Percentiles rank a stretch among this genome's conserved stretches.
phyloP scores from a whole-genome alignment of 345 rosid species.

The Citrus hindsii region DNA sequence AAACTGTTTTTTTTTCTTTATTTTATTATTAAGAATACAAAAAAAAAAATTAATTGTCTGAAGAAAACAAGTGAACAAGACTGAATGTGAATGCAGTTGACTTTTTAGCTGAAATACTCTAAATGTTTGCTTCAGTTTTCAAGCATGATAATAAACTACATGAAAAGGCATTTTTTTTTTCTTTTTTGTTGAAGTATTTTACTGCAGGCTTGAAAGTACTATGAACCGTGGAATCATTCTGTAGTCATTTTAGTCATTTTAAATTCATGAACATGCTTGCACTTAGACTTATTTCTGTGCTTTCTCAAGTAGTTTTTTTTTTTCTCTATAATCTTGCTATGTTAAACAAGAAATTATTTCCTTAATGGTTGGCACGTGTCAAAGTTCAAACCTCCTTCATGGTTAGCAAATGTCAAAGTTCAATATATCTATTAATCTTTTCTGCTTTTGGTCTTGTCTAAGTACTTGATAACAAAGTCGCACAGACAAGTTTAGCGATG shows the following conservation, averaged over 20 bases:
- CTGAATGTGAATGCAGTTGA: background rate
- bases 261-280: no score
- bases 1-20: background rate
- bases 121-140: background rate
- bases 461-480: background rate
- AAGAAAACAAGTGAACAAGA: background rate
- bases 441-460: background rate
- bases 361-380: background rate
- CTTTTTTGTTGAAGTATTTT: background rate
- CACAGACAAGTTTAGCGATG: background rate
- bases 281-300: background rate
- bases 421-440: background rate
- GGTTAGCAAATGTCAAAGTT: background rate
- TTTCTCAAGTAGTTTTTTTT: background rate
- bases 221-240: background rate
- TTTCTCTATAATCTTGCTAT: background rate
- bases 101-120: background rate
- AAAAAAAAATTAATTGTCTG: background rate
- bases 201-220: background rate
- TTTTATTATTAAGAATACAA: no score
- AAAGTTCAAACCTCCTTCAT: background rate
- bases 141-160: background rate
- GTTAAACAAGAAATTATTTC: background rate
- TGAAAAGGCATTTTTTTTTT: background rate
- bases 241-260: background rate